Evolutionary conservation across 257 asterid species (phyloP).

Genomic region (Solanum gracilifrons): DNA sequence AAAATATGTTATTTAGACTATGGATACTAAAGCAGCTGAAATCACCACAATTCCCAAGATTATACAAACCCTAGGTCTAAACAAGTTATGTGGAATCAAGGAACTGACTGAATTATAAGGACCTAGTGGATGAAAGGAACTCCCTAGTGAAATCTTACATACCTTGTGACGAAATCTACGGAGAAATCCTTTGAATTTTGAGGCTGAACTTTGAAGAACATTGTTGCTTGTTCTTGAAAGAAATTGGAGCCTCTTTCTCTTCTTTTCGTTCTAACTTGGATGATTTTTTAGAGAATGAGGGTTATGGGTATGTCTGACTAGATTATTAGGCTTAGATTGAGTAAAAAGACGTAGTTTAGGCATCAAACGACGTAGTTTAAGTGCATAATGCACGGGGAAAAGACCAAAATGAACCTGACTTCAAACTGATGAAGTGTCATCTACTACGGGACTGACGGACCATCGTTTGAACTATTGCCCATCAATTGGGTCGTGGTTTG

Average conservation of each 20-base stretch:
- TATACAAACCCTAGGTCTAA: too few relatives aligned
- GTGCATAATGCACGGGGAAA: not conserved
- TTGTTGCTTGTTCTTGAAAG: not conserved
- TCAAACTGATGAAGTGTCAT: not conserved
- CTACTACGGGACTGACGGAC: not conserved
- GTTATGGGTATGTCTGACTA: not conserved
- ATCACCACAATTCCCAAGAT: too few relatives aligned
- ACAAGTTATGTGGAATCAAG: too few relatives aligned
- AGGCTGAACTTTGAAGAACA: not conserved
- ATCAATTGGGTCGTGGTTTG: not conserved
- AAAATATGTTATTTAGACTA: too few relatives aligned
- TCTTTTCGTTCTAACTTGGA: not conserved
- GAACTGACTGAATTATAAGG: too few relatives aligned
- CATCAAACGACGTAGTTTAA: too few relatives aligned
- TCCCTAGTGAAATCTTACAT: not conserved
- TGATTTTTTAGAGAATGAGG: not conserved
- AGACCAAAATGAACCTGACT: not conserved
- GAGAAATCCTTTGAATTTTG: not conserved
- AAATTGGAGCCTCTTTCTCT: not conserved
- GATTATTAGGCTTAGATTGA: not conserved
- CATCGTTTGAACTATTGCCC: not conserved
- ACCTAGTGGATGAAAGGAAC: too few relatives aligned
- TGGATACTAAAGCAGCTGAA: too few relatives aligned
- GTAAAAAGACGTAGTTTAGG: too few relatives aligned
- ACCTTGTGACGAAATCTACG: not conserved